Evolutionary conservation across 345 rosid genomes (phyloP).

Genomic region (Citropsis articulata): DNA sequence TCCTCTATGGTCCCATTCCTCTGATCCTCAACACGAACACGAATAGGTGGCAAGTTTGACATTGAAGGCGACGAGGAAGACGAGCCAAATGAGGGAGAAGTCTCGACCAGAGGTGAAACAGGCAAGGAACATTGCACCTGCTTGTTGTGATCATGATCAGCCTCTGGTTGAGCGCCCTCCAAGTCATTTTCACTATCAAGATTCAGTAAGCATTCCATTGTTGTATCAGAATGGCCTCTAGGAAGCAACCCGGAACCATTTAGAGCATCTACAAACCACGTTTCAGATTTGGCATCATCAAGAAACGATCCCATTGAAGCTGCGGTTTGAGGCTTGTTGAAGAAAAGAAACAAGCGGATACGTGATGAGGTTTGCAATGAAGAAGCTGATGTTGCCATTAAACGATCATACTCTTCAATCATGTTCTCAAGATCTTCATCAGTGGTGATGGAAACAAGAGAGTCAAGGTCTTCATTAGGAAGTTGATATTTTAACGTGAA

Average conservation of each 20-base stretch:
- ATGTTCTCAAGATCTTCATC: slow-evolving; percentile 86
- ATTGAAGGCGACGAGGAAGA: slow-evolving; percentile 70
- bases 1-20: slow-evolving; percentile 44
- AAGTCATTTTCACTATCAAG: slow-evolving; percentile 37
- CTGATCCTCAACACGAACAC: slow-evolving; percentile 44
- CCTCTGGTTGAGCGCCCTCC: slow-evolving; percentile 23
- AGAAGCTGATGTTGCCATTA: slow-evolving; percentile 31
- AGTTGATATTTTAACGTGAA: slow-evolving; percentile 85
- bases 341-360: slow-evolving; percentile 66
- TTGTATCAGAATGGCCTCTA: slow-evolving; percentile 58
- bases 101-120: slow-evolving; percentile 57
- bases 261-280: slow-evolving; percentile 84
- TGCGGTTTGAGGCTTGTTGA: slow-evolving; percentile 63
- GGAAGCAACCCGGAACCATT: slow-evolving; percentile 65
- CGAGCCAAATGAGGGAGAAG: slow-evolving; percentile 48
- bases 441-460: slow-evolving; percentile 67
- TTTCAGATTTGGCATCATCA: slow-evolving; percentile 63
- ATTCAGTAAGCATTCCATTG: slow-evolving; percentile 49
- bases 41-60: slow-evolving; percentile 64
- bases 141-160: slow-evolving; percentile 27
- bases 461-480: slow-evolving; percentile 83
- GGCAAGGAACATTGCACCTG: slow-evolving; percentile 41
- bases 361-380: slow-evolving; percentile 36
- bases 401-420: slow-evolving; percentile 76
- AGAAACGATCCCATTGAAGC: slow-evolving; percentile 73